phyloP scores from a whole-genome alignment of 73 alveolate genomes.

The Durusdinium trenchii region DNA sequence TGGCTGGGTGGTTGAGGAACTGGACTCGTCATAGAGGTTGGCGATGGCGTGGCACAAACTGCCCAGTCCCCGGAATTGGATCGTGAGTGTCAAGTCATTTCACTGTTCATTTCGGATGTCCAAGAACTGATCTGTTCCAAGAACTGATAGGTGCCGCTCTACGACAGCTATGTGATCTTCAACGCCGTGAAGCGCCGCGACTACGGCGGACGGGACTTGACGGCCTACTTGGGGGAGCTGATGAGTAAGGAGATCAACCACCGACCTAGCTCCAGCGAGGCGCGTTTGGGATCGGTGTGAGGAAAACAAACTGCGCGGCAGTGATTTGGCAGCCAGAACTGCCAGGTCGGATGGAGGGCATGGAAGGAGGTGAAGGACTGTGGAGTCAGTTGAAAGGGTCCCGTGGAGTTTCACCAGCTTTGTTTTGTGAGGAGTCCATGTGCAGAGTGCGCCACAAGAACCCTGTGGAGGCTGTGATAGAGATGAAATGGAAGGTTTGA shows the following conservation, averaged over 20 bases:
- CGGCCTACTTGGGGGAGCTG: constrained; percentile 77
- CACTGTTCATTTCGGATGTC: background rate
- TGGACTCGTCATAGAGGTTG: constrained; percentile 77
- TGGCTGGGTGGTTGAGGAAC: constrained; percentile 22
- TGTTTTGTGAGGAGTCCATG: constrained; percentile 1
- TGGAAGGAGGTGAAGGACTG: background rate
- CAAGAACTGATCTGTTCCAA: background rate
- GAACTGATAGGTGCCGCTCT: constrained; percentile 36
- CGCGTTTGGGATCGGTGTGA: background rate
- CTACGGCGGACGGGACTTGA: constrained; percentile 78
- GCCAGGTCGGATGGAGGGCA: background rate
- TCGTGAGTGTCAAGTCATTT: background rate
- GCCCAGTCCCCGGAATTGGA: background rate
- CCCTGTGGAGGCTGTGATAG: background rate
- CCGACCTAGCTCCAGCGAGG: constrained; percentile 19
- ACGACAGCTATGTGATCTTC: constrained; percentile 55
- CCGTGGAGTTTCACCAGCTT: no score
- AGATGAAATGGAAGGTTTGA: background rate
- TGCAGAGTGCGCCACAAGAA: constrained; percentile 13
- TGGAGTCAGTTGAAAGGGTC: background rate
- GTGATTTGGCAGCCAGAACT: background rate
- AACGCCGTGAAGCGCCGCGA: constrained; percentile 87
- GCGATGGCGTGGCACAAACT: constrained; percentile 83
- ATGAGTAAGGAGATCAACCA: constrained; percentile 16
- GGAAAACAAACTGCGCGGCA: no score